Conservation (phyloP, 352 stramenopile species). For the Pythium rishiriense region DNA sequence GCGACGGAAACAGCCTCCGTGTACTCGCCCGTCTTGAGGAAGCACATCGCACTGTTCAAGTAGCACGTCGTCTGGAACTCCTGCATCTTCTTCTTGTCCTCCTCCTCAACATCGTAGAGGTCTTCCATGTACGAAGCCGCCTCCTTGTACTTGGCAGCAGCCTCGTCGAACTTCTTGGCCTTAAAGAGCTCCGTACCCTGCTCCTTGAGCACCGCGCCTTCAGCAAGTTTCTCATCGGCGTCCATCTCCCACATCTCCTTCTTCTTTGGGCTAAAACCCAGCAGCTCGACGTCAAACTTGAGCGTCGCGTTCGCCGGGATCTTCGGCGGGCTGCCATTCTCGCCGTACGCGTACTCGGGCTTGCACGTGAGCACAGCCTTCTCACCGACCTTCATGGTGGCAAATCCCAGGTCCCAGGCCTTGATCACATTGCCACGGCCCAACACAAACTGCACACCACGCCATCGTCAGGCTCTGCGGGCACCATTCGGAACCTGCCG, state of each 20-base stretch:
- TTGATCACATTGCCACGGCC: conserved; percentile 90
- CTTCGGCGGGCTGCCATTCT: conserved; percentile 88
- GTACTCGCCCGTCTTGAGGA: conserved; percentile 92
- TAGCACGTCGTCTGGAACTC: conserved; percentile 88
- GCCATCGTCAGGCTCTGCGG: too few relatives aligned
- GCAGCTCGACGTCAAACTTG: conserved; percentile 96
- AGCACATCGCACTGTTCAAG: conserved; percentile 94
- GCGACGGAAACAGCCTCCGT: conserved; percentile 80
- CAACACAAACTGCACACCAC: conserved; percentile 67
- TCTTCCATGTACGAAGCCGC: conserved; percentile 85
- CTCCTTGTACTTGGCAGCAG: conserved; percentile 83
- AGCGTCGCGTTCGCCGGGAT: conserved; percentile 94
- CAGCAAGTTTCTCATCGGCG: conserved; percentile 77
- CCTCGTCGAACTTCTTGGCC: conserved; percentile 81
- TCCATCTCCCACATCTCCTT: conserved; percentile 95
- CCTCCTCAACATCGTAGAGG: conserved; percentile 84
- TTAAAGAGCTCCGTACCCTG: conserved; percentile 94
- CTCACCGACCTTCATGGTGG: conserved; percentile 96
- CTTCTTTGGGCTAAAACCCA: conserved; percentile 93
- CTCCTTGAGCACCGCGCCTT: conserved; percentile 88
- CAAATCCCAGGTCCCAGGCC: conserved; percentile 86
- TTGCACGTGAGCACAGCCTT: conserved; percentile 92
- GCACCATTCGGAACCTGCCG: too few relatives aligned
- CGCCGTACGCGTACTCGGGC: conserved; percentile 94
- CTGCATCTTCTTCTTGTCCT: conserved; percentile 86